Percentiles rank a stretch among this genome's conserved stretches.
Conservation (phyloP, 192 early-diverging fungal species). For the Coemansia sp. region DNA sequence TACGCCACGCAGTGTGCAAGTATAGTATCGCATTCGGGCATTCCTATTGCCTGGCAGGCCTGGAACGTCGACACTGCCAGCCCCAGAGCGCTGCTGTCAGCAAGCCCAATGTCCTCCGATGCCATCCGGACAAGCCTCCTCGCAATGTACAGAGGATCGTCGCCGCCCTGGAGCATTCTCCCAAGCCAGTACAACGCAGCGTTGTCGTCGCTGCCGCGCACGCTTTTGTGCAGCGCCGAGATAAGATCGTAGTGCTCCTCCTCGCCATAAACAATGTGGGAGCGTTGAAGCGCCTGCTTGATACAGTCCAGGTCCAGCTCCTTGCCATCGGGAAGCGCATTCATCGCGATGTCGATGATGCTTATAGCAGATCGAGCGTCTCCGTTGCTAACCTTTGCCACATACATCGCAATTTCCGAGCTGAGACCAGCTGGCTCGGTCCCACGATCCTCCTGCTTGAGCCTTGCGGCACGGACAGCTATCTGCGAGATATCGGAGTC, state of each 20-base stretch:
- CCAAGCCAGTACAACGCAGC: constrained; percentile 87
- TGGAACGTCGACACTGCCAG: constrained; percentile 76
- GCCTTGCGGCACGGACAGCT: constrained; percentile 57
- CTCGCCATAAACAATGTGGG: constrained; percentile 78
- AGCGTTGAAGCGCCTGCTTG: constrained; percentile 72
- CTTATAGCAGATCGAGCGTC: constrained; percentile 58
- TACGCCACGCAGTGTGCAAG: constrained; percentile 79
- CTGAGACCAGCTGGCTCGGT: constrained; percentile 26
- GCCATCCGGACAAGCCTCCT: constrained; percentile 79
- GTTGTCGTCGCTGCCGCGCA: constrained; percentile 81
- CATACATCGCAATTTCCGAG: constrained; percentile 32
- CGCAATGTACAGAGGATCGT: constrained; percentile 87
- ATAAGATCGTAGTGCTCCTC: constrained; percentile 93
- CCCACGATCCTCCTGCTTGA: constrained; percentile 55
- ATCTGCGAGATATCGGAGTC: constrained; percentile 63
- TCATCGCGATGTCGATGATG: constrained; percentile 38
- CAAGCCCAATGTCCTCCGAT: constrained; percentile 86
- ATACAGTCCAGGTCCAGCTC: constrained; percentile 58
- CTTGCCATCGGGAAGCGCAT: constrained; percentile 18
- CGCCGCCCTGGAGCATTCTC: constrained; percentile 84
- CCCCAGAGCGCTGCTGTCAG: constrained; percentile 74
- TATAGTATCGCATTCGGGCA: constrained; percentile 89
- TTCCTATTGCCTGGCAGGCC: constrained; percentile 83
- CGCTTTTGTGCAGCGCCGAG: constrained; percentile 85
- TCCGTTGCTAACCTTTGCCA: constrained; percentile 75